These are phyloP conservation scores for Penicillium cataractarum DNA, from an alignment of 495 filamentous ascomycete species.

Conservation along the genomic window DNA sequence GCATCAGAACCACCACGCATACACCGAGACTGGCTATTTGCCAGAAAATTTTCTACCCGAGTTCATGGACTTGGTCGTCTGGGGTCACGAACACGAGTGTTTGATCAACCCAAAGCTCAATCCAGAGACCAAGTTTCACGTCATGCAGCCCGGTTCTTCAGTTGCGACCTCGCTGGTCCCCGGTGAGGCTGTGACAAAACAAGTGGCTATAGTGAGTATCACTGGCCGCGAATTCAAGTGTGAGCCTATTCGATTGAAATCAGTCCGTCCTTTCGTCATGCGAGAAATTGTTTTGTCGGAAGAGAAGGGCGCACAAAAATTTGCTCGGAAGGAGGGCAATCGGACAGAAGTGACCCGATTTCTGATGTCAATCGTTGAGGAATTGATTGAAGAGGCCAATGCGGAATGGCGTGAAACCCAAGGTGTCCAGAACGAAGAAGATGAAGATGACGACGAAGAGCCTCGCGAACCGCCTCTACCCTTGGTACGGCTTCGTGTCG, in stretches of 20 bases:
- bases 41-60: conserved; percentile 93
- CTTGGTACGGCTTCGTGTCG: conserved; percentile 85
- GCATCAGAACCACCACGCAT: conserved; percentile 93
- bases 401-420: conserved; percentile 75
- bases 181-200: conserved; percentile 90
- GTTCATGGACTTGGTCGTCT: conserved; percentile 89
- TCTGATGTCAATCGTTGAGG: conserved; percentile 75
- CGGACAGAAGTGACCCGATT: conserved; percentile 75
- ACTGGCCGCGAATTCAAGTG: conserved; percentile 79
- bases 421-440: conserved; percentile 55
- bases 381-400: conserved; percentile 85
- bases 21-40: conserved; percentile 87
- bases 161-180: conserved; percentile 89
- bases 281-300: conserved; percentile 77
- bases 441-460: conserved; percentile 61
- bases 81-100: conserved; percentile 99
- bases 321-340: conserved; percentile 82
- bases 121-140: conserved; percentile 84
- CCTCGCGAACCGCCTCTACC: conserved; percentile 66
- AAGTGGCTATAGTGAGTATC: conserved; percentile 83
- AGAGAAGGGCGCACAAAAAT: conserved; percentile 73
- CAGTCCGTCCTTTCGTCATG: conserved; percentile 89
- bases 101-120: conserved; percentile 81
- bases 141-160: conserved; percentile 97
- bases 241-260: conserved; percentile 83